Conservation (phyloP, 495 filamentous ascomycete species). For the Margaritispora aquatica region DNA sequence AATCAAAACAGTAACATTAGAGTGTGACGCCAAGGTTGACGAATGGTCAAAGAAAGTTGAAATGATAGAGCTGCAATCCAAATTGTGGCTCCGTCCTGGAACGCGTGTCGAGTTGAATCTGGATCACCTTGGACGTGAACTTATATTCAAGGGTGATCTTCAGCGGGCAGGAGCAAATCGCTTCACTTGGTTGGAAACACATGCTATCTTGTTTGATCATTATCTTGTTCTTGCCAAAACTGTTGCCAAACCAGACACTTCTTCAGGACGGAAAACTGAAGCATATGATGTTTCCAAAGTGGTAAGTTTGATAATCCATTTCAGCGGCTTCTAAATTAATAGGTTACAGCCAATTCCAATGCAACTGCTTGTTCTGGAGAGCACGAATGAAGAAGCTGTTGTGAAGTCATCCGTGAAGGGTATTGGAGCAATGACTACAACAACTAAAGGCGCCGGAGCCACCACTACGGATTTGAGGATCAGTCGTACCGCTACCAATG, state of each 20-base stretch:
- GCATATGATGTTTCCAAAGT: slow-evolving; percentile 93
- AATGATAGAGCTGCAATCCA: slow-evolving; percentile 74
- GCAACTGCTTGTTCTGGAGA: slow-evolving; percentile 89
- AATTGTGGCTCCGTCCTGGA: slow-evolving; percentile 75
- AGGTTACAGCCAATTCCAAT: slow-evolving; percentile 77
- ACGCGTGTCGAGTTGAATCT: slow-evolving; percentile 90
- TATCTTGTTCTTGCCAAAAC: slow-evolving; percentile 91
- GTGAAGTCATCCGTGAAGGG: slow-evolving; percentile 74
- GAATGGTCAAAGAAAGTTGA: slow-evolving; percentile 92
- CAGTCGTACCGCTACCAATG: slow-evolving; percentile 21
- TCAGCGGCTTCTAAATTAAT: slow-evolving; percentile 7
- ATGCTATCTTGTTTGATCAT: slow-evolving; percentile 92
- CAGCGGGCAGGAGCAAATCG: slow-evolving; percentile 80
- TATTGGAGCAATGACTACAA: slow-evolving; percentile 57
- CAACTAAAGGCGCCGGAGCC: slow-evolving; percentile 41
- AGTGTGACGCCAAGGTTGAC: slow-evolving; percentile 91
- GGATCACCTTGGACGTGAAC: slow-evolving; percentile 82
- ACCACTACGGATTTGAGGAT: slow-evolving; percentile 36
- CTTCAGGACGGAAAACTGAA: slow-evolving; percentile 64
- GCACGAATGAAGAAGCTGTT: slow-evolving; percentile 83
- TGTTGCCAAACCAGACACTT: slow-evolving; percentile 56
- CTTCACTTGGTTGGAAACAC: slow-evolving; percentile 86
- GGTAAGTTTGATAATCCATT: slow-evolving; percentile 37
- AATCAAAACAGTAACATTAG: slow-evolving; percentile 82
- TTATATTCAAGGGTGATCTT: slow-evolving; percentile 85